Evolutionary conservation across 495 filamentous ascomycete species (phyloP), one percentile per base, ranked within the genome.

Genomic region (Xylaria grammica): DNA sequence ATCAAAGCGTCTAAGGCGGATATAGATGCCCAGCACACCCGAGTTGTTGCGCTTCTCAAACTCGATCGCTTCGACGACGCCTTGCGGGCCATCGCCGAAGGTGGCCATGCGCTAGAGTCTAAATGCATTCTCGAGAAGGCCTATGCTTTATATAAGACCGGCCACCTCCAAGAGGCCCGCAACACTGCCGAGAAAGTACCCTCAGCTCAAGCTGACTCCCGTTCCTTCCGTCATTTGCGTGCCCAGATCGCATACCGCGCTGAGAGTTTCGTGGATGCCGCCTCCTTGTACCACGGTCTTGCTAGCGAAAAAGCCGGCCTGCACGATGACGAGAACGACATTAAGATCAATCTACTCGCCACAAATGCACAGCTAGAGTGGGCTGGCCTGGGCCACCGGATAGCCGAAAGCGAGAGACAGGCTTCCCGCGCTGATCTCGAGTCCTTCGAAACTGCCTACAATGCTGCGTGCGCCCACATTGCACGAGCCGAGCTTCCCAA

Each of bases 31-130:
- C 91, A 91, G 48, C 90, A 90, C 74, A 89, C 89, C 38, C 92
- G 91, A 66, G 83, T 89, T 10, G 90, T 98, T 40, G 93, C 95
- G 11, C 84, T 99, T 38, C 77, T 98, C 55, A 96, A 96, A 73
- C 88, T 98, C 54, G 96, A 99, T 74, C 92, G 94, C 62, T 97
- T 90, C 75, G 90, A 95, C 20, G 95, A 99, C 78, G 90, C 93
- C 24, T 81, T 97, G 52, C 87, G 86, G 46, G 85, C 87, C 34
- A 84, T 98, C 60, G 87, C 92, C 70, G 85, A 88, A 40, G 89
- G 84, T 48, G 91, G 90, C 36, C 81, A 90, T 67, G 77, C 74
- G 54, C 74, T 97, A 61, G 90, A 90, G 72, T 79, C 87, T 52
- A 74, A 73, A 38, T 94, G 90, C 27, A 69, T 80, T 11, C 76